Conservation (phyloP, 306 rosid species). For the Delonix regia region DNA sequence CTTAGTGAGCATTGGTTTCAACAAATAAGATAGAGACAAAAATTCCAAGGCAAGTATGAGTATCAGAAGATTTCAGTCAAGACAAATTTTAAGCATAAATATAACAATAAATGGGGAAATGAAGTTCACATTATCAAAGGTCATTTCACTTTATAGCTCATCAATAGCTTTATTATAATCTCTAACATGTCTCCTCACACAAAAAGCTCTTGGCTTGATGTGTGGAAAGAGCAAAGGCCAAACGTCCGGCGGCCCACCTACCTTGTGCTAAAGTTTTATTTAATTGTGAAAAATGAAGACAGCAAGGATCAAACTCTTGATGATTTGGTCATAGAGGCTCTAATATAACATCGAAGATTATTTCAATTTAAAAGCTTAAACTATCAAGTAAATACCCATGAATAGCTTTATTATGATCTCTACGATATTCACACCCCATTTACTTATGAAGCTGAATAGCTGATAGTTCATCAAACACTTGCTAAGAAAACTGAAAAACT, state of each 20-base stretch:
- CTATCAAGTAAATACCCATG: neutral
- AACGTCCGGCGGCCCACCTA: neutral
- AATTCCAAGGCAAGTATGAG: slow-evolving; percentile 3
- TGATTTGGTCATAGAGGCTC: too few relatives aligned
- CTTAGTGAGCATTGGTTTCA: neutral
- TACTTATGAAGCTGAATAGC: slow-evolving; percentile 3
- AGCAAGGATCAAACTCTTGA: neutral
- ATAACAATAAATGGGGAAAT: neutral
- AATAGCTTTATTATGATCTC: too few relatives aligned
- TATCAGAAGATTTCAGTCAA: neutral
- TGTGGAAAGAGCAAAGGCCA: neutral
- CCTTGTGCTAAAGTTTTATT: neutral
- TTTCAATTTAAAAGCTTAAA: too few relatives aligned
- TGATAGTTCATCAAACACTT: neutral
- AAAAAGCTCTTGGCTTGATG: neutral
- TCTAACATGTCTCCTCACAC: neutral
- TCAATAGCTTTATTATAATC: neutral
- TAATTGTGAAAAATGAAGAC: neutral
- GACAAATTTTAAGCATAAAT: slow-evolving; percentile 3
- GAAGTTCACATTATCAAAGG: neutral
- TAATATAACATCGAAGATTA: too few relatives aligned
- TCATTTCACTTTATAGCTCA: neutral
- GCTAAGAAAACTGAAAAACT: neutral
- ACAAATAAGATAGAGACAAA: neutral
- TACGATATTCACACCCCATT: neutral